phyloP scores from a whole-genome alignment of 768 basidiomycete genomes.

The Termitomyces sp. region DNA sequence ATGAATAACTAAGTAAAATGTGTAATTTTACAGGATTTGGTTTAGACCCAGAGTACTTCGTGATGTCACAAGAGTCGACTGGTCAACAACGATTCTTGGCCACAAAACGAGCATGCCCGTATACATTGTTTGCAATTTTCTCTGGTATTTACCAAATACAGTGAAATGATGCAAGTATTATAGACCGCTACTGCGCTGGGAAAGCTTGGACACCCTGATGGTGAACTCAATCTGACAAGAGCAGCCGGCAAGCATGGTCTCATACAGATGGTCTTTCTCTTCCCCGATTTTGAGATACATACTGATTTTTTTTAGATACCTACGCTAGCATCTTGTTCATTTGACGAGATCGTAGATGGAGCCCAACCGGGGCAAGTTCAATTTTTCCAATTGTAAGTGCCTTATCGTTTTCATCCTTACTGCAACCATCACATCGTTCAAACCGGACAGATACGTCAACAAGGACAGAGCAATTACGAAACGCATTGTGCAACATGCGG shows the following conservation, averaged over 20 bases:
- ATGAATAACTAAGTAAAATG: neutral
- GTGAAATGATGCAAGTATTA: neutral
- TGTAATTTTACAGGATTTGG: conserved; percentile 56
- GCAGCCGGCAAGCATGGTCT: conserved; percentile 77
- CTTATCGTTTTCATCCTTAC: neutral
- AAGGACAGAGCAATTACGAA: conserved; percentile 83
- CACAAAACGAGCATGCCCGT: conserved; percentile 72
- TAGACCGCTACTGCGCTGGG: conserved; percentile 82
- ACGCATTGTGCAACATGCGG: conserved; percentile 86
- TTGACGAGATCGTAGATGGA: conserved; percentile 92
- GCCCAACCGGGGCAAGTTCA: conserved; percentile 76
- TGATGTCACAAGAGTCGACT: conserved; percentile 85
- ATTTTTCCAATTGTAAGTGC: conserved; percentile 77
- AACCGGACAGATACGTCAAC: conserved; percentile 73
- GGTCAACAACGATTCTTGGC: conserved; percentile 79
- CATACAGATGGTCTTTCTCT: conserved; percentile 43
- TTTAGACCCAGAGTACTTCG: conserved; percentile 86
- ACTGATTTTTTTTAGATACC: conserved; percentile 62
- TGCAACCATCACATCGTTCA: neutral
- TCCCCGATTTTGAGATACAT: neutral
- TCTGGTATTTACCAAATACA: neutral
- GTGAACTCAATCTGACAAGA: conserved; percentile 86
- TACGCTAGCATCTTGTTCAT: conserved; percentile 91
- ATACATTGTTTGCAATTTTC: conserved; percentile 57
- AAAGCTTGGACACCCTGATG: conserved; percentile 94